Percentiles rank a stretch among this genome's conserved stretches.
Conservation (phyloP, 2,329 filamentous ascomycete species). For the Colletotrichum sp. region DNA sequence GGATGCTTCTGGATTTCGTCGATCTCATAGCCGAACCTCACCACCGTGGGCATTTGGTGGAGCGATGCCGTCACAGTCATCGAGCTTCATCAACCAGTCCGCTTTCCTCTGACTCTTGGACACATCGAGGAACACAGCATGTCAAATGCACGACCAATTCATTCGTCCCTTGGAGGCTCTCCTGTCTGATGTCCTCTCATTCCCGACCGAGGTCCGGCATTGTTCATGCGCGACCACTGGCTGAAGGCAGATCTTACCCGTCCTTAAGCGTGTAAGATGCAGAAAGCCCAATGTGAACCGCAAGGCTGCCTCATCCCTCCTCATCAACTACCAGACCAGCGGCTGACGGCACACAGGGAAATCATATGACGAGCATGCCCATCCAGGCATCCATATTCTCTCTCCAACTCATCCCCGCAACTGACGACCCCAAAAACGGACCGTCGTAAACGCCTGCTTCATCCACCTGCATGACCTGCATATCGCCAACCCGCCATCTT, state of each 20-base stretch:
- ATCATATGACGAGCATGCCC: not conserved
- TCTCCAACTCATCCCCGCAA: not conserved
- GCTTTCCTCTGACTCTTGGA: not conserved
- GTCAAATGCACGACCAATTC: not conserved
- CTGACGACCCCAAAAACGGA: not conserved
- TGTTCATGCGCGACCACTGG: not conserved
- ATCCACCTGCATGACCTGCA: not conserved
- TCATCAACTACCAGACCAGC: not conserved
- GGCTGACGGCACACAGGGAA: not conserved
- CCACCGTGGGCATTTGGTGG: not conserved
- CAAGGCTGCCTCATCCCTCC: not conserved
- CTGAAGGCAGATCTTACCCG: not conserved
- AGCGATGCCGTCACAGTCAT: not conserved
- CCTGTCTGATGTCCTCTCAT: not conserved
- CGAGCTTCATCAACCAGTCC: not conserved
- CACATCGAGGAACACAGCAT: not conserved
- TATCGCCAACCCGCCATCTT: not conserved
- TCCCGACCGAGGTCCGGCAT: accelerated
- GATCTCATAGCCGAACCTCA: not conserved
- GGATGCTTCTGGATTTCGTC: not conserved
- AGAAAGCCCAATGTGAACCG: not conserved
- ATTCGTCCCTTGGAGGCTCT: not conserved
- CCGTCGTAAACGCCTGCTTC: not conserved
- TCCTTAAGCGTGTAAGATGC: not conserved
- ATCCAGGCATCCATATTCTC: not conserved